phyloP scores from a whole-genome alignment of 202 grass and related monocot species.

The Setaria viridis region DNA sequence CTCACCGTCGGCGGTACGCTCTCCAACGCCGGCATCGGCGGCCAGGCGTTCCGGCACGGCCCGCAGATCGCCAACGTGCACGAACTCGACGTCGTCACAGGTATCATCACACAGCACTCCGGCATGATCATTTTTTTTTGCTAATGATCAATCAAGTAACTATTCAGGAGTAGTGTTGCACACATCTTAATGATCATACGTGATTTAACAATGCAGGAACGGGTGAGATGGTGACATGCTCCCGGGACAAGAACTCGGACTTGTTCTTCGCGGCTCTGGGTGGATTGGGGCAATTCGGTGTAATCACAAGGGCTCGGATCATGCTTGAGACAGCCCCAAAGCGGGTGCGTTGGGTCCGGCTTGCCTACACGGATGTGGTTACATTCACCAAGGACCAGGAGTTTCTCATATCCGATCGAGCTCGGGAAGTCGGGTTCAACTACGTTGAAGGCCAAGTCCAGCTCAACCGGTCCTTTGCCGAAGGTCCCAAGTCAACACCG shows the following conservation, averaged over 20 bases:
- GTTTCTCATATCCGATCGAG: conserved; percentile 47
- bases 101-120: neutral
- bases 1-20: conserved; percentile 80
- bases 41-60: conserved; percentile 62
- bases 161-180: neutral
- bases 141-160: neutral
- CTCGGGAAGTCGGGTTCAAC: conserved; percentile 23
- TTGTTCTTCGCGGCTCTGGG: conserved; percentile 66
- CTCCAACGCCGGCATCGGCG: conserved; percentile 73
- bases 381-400: conserved; percentile 65
- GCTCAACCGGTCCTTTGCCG: conserved; percentile 25
- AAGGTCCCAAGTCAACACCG: conserved; percentile 37
- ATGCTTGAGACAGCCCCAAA: conserved; percentile 48
- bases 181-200: neutral
- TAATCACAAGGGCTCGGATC: conserved; percentile 70
- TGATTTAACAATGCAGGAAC: conserved; percentile 40
- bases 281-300: conserved; percentile 65
- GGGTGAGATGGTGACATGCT: conserved; percentile 66
- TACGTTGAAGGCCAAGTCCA: conserved; percentile 62
- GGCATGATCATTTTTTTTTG: neutral
- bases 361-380: conserved; percentile 53
- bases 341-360: conserved; percentile 54
- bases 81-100: conserved; percentile 68
- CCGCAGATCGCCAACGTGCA: conserved; percentile 77
- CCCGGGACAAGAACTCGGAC: conserved; percentile 51